These are phyloP conservation scores for Ulota crispa DNA, from an alignment of 225 moss, liverwort and hornwort genomes.

Conservation along the genomic window DNA sequence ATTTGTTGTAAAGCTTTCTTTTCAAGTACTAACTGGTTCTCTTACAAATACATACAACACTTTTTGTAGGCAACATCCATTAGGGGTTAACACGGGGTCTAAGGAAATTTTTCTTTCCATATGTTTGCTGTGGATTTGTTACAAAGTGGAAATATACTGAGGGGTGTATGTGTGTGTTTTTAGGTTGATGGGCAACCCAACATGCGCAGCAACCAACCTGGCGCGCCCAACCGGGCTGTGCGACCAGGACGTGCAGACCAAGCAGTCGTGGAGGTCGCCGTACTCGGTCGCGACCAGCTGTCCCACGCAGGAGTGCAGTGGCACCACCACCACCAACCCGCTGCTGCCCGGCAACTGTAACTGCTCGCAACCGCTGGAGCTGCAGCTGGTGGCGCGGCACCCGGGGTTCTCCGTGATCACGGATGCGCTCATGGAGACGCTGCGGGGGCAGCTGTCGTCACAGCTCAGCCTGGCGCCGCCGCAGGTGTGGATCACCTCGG, in stretches of 20 bases:
- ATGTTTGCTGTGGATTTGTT: too few species aligned
- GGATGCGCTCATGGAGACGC: neutral
- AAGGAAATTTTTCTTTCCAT: too few species aligned
- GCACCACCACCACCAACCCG: neutral
- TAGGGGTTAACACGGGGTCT: too few species aligned
- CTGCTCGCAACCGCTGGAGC: constrained; percentile 44
- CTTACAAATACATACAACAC: too few species aligned
- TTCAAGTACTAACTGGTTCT: too few species aligned
- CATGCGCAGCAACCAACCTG: constrained; percentile 9
- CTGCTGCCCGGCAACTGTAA: constrained; percentile 45
- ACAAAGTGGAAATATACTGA: too few species aligned
- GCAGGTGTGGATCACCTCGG: constrained; percentile 33
- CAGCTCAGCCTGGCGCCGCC: constrained; percentile 14
- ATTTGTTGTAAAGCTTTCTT: too few species aligned
- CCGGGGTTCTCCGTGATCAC: constrained; percentile 54
- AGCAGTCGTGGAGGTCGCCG: neutral
- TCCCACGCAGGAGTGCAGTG: neutral
- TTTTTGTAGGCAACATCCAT: too few species aligned
- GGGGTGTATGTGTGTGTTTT: too few species aligned
- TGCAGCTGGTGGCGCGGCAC: constrained; percentile 46
- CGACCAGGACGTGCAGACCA: neutral
- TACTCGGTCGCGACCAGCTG: neutral
- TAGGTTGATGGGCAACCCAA: constrained; percentile 59
- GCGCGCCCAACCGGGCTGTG: neutral
- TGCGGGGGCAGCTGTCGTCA: neutral